Percentiles rank a stretch among this genome's conserved stretches.
Conservation (phyloP, 1,284 basidiomycete genomes). For the Apiotrichum siamense region DNA sequence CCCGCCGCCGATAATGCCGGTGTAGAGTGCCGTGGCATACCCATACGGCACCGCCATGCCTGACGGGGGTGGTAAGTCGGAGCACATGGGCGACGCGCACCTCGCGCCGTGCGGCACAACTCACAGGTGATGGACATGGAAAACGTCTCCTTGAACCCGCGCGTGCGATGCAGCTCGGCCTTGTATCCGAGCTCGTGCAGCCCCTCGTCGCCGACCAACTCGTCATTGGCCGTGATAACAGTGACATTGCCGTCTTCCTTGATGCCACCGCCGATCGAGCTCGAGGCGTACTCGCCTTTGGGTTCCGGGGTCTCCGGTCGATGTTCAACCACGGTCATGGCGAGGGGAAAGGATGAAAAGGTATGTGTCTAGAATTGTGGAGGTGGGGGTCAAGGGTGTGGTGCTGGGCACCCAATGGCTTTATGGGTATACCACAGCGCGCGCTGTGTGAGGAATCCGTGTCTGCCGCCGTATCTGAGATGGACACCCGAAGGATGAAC, state of each 20-base stretch:
- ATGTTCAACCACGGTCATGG: slow-evolving; percentile 5
- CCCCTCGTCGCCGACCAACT: slow-evolving; percentile 13
- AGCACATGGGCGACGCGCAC: too few relatives aligned
- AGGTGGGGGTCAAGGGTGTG: too few relatives aligned
- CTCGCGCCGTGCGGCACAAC: not conserved
- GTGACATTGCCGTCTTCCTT: slow-evolving; percentile 12
- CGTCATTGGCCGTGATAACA: slow-evolving; percentile 2
- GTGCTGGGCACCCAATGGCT: too few relatives aligned
- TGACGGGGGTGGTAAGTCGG: not conserved
- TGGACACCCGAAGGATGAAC: too few relatives aligned
- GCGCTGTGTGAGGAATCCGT: too few relatives aligned
- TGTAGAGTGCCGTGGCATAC: slow-evolving; percentile 6
- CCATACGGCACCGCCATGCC: slow-evolving; percentile 14
- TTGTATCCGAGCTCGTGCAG: slow-evolving; percentile 17
- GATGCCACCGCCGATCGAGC: not conserved
- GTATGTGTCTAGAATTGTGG: not conserved
- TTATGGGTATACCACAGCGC: too few relatives aligned
- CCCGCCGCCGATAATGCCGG: slow-evolving; percentile 11
- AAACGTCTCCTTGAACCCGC: slow-evolving; percentile 9
- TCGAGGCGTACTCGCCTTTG: slow-evolving; percentile 5
- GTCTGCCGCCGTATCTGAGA: too few relatives aligned
- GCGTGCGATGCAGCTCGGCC: slow-evolving; percentile 9
- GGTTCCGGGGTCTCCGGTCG: slow-evolving; percentile 9
- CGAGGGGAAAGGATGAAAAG: not conserved
- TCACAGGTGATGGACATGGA: slow-evolving; percentile 11